Base-by-base conservation (phyloP, 768 basidiomycete genomes). In the Dioszegia aurantiaca region DNA sequence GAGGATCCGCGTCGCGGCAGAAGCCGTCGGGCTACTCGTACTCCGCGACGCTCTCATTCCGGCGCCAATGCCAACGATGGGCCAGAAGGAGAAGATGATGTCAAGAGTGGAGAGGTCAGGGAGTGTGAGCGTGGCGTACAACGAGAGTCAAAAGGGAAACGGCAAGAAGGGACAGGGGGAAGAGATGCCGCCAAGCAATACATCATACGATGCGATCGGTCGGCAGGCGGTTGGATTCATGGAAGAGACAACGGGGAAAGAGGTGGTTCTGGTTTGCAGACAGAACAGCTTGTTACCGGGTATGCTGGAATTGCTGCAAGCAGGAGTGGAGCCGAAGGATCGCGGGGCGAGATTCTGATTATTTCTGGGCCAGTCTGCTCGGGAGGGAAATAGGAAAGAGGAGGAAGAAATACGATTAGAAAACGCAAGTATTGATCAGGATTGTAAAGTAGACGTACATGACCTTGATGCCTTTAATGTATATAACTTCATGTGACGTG, bases 271-370 rank as follows among this genome's bases (percentile, higher is more conserved):
- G 67, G 83, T 88, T 30, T 93, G 90, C 72, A 84, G 85, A 64
- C 92, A 95, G 76, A 98, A 95, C 68, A 91, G 90, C 70, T 81
- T 88, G 14, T 84, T 97, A 36, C 83, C 88, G 2, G 79, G 84
- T 31, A 83, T 92, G 55, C 80, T 94, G 44, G 83, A 85, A 49
- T 81, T 77, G 27, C 56, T 74, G 11, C 68, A 71, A 46, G 63
- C 63, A 49, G 70, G 59, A 16, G 27, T 45, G 43, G 60, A 49
- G 51, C 27, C 53, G 37, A 49, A 44, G 27, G 52, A 33, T 12
- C 28, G 51, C 11, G 51, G 51, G 23, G 51, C 36, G 36, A 39
- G 37, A 14, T 53, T 53, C 17, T 53, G 36, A 33, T 33, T 33
- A 33, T 33, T 33, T 33, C 6, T 33, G 33, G n/a, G n/a, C n/a